Conservation (phyloP, 352 stramenopile species). For the Phytophthora melonis region DNA sequence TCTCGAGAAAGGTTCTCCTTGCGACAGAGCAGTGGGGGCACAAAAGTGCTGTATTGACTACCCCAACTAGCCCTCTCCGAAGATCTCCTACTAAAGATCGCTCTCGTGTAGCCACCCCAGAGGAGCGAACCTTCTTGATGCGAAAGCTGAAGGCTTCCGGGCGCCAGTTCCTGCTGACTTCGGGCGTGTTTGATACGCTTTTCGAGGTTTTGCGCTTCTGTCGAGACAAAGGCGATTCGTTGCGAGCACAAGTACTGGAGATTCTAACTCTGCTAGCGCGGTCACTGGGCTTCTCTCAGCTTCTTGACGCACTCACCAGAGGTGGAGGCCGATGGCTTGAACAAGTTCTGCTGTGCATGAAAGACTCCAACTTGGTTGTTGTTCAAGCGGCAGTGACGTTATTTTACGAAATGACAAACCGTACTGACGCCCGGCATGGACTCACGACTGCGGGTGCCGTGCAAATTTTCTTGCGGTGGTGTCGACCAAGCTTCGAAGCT, state of each 20-base stretch:
- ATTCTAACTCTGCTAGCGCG: slow-evolving; percentile 45
- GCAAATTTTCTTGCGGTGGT: slow-evolving; percentile 59
- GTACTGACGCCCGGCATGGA: slow-evolving; percentile 58
- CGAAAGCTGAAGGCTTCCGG: slow-evolving; percentile 31
- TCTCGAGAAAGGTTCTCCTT: slow-evolving; percentile 28
- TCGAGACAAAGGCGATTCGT: slow-evolving; percentile 10
- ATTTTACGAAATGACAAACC: slow-evolving; percentile 69
- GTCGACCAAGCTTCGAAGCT: slow-evolving; percentile 28
- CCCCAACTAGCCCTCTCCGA: slow-evolving; percentile 5
- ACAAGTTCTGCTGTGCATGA: slow-evolving; percentile 55
- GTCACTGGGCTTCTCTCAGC: slow-evolving; percentile 59
- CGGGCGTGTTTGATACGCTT: slow-evolving; percentile 50
- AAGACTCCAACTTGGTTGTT: slow-evolving; percentile 37
- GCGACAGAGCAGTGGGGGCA: slow-evolving; percentile 23
- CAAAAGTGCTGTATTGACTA: not conserved
- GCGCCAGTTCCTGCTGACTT: slow-evolving; percentile 33
- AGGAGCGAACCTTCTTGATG: slow-evolving; percentile 32
- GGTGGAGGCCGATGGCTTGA: slow-evolving; percentile 64
- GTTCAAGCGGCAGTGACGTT: slow-evolving; percentile 54
- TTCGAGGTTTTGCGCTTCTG: slow-evolving; percentile 44
- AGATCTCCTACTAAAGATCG: slow-evolving; percentile 11
- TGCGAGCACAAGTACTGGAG: slow-evolving; percentile 27
- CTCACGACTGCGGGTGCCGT: slow-evolving; percentile 73
- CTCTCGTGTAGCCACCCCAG: not conserved
- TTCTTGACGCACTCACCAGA: slow-evolving; percentile 68